Base-by-base conservation (phyloP, 108 stramenopile genomes). In the Schizochytrium sp. region DNA sequence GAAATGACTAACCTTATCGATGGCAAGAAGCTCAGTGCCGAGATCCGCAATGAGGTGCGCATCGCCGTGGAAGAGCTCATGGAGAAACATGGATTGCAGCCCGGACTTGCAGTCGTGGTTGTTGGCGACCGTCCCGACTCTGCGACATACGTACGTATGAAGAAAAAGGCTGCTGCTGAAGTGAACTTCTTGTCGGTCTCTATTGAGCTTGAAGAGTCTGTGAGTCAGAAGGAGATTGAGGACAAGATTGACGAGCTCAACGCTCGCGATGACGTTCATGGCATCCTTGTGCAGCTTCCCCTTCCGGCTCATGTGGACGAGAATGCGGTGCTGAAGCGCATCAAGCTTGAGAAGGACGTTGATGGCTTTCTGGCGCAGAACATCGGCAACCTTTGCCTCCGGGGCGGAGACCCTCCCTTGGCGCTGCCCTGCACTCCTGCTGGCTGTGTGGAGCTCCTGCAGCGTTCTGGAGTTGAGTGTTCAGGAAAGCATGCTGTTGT, bases 111-210 rank as follows among this genome's bases (percentile, higher is more conserved):
- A 5, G 76, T 83, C 53, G 76, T 83, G 5, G 50, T 98, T 87
- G 97, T 99, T 3, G 95, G 94, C 46, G 92, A 91, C 49, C 95
- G 99, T 45, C 94, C 93, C 10, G 99, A 99, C 90, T 97, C 97
- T 8, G 96, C 96, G 72, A 97, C 98, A 49, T 99, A 99, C 88
- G 99, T 98, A 53, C 95, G 97, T 7, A 98, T 98, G 97, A 99
- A 99, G 92, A 96, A 96, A 90, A 83, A 83, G 76, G 76, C 76
- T 53, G 76, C 76, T 13, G 76, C 47, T 38, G 53, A 83, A 42
- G 94, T 91, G 13, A 96, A 96, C 8, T 96, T 98, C 88, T 53
- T 60, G 2, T 95, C 95, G 56, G 96, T 95, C 93, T 94, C 95
- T 38, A 93, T 94, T 89, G 95, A 96, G 61, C 97, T 96, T 88